A percentile compares a stretch with the other conserved stretches of the same genome.
Evolutionary conservation across 805 yeast species (phyloP).

Genomic region (Yarrowia osloensis): DNA sequence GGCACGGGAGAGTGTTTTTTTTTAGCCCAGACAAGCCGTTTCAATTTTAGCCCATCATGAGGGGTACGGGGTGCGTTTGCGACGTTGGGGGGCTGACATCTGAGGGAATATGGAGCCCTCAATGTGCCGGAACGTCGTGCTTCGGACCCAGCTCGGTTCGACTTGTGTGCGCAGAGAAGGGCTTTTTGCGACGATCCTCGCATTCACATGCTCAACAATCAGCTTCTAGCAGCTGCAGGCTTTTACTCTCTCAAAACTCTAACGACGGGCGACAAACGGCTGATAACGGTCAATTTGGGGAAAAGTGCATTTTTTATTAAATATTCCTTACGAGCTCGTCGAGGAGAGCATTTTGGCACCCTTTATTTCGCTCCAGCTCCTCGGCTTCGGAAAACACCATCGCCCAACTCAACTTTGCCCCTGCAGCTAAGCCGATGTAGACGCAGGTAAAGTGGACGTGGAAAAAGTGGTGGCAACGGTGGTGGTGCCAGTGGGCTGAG

Average conservation of each 20-base stretch:
- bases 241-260: not conserved
- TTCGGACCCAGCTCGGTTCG: not conserved
- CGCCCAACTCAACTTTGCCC: not conserved
- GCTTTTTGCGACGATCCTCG: not conserved
- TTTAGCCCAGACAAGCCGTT: constrained; percentile 4
- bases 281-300: too few species aligned
- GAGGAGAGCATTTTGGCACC: not conserved
- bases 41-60: not conserved
- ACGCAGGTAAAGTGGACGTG: not conserved
- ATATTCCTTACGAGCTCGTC: not conserved
- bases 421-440: constrained; percentile 3
- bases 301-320: too few species aligned
- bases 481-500: not conserved
- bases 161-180: not conserved
- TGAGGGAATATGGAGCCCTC: too few species aligned
- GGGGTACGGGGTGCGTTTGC: constrained; percentile 17
- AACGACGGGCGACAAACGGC: not conserved
- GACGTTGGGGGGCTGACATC: too few species aligned
- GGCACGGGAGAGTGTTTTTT: not conserved
- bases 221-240: not conserved
- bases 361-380: not conserved
- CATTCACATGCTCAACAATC: constrained; percentile 12
- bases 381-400: not conserved
- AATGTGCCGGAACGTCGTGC: too few species aligned
- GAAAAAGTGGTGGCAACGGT: not conserved